phyloP scores from a whole-genome alignment of 768 basidiomycete genomes.

The Leucosporidium scottii region DNA sequence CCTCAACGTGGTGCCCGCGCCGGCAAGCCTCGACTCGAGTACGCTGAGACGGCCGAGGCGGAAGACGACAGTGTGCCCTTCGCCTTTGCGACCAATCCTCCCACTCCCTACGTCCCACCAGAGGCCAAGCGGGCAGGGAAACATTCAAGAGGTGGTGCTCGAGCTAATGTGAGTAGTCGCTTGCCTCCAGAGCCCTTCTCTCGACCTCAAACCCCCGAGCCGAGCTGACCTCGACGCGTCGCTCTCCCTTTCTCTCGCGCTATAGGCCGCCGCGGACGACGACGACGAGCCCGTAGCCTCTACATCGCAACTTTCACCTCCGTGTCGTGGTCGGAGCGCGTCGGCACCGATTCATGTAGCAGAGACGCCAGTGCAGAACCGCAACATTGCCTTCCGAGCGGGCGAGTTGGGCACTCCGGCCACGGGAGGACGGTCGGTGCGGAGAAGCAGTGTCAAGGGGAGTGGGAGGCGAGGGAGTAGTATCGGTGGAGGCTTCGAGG shows the following conservation, averaged over 20 bases:
- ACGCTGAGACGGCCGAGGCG: slow-evolving; percentile 5
- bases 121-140: background rate
- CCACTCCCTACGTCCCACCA: slow-evolving; percentile 11
- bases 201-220: background rate
- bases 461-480: slow-evolving; percentile 23
- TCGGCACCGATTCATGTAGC: background rate
- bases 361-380: slow-evolving; percentile 29
- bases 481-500: slow-evolving; percentile 20
- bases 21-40: slow-evolving; percentile 15
- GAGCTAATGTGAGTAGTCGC: background rate
- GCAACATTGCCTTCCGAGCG: slow-evolving; percentile 19
- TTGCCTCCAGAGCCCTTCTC: too few relatives aligned
- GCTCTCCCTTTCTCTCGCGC: background rate
- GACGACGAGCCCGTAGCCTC: slow-evolving; percentile 8
- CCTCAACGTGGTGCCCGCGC: slow-evolving; percentile 1
- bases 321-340: background rate
- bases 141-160: background rate
- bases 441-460: slow-evolving; percentile 19
- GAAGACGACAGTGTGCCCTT: slow-evolving; percentile 16
- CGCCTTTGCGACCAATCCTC: slow-evolving; percentile 27
- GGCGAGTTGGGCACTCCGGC: slow-evolving; percentile 13
- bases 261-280: background rate
- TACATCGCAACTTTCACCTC: slow-evolving; percentile 5
- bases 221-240: slow-evolving; percentile 1
- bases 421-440: background rate